Evolutionary conservation across 192 early-diverging fungal genomes (phyloP).

Genomic region (Radiomyces spectabilis): DNA sequence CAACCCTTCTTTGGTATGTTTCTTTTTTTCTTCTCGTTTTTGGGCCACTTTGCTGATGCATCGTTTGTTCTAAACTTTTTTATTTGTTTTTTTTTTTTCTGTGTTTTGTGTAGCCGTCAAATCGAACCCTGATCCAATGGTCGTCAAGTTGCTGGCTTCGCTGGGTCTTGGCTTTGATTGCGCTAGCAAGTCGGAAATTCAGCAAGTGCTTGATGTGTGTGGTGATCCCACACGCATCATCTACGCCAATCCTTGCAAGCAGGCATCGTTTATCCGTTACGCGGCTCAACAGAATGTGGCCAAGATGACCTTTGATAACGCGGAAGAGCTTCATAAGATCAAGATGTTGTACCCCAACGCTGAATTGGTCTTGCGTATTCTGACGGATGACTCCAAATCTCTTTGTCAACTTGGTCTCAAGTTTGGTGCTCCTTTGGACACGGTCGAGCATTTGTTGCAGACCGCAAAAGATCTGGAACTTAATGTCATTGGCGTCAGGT

Average conservation of each 20-base stretch:
- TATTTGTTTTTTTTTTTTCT: slow-evolving; percentile 3
- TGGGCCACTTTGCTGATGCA: neutral
- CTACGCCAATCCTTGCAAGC: slow-evolving; percentile 99
- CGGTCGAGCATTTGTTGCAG: slow-evolving; percentile 58
- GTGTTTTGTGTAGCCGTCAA: slow-evolving; percentile 72
- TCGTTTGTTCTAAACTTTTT: neutral
- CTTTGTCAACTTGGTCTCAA: slow-evolving; percentile 91
- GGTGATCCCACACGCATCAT: slow-evolving; percentile 75
- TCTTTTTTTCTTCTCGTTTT: slow-evolving; percentile 3
- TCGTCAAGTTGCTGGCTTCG: slow-evolving; percentile 73
- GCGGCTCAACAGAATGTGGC: slow-evolving; percentile 66
- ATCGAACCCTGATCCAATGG: slow-evolving; percentile 87
- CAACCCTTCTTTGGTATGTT: slow-evolving; percentile 89
- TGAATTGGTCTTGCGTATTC: slow-evolving; percentile 85
- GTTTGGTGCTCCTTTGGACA: slow-evolving; percentile 84
- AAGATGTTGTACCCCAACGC: slow-evolving; percentile 74
- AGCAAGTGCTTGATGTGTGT: slow-evolving; percentile 67
- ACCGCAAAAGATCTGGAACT: slow-evolving; percentile 75
- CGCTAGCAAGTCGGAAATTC: slow-evolving; percentile 92
- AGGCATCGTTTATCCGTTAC: slow-evolving; percentile 87
- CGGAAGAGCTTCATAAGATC: slow-evolving; percentile 95
- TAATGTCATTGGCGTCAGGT: slow-evolving; percentile 79
- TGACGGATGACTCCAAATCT: slow-evolving; percentile 91
- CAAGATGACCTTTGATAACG: slow-evolving; percentile 99
- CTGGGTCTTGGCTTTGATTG: slow-evolving; percentile 95